phyloP scores from a whole-genome alignment of 2,329 filamentous ascomycete genomes.

The Westerdykella aurantiaca region DNA sequence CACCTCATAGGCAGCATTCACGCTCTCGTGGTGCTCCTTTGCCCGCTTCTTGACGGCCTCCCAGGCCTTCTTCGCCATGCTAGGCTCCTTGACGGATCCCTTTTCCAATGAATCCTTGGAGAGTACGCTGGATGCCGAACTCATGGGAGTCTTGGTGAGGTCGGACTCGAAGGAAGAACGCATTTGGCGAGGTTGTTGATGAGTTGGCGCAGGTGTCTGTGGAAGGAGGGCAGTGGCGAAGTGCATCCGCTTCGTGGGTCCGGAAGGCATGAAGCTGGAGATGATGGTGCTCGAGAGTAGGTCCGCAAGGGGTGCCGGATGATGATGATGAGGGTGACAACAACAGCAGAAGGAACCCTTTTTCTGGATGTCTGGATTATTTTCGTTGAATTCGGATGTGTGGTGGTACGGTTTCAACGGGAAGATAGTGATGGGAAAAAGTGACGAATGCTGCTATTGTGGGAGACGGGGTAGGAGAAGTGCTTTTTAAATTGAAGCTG shows the following conservation, averaged over 20 bases:
- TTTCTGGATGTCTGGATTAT: background rate
- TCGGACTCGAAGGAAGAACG: background rate
- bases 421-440: background rate
- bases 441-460: background rate
- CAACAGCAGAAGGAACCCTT: too few relatives aligned
- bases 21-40: constrained; percentile 22
- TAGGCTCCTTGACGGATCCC: constrained; percentile 3
- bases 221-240: background rate
- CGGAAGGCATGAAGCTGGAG: too few relatives aligned
- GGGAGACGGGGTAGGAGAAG: background rate
- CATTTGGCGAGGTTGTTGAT: background rate
- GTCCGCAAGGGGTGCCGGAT: too few relatives aligned
- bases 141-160: background rate
- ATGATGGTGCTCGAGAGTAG: too few relatives aligned
- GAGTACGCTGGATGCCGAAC: background rate
- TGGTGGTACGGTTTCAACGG: background rate
- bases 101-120: background rate
- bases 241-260: background rate
- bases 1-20: constrained; percentile 15
- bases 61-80: constrained; percentile 20
- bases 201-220: background rate
- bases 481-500: background rate
- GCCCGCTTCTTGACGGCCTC: constrained; percentile 15
- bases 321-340: too few relatives aligned
- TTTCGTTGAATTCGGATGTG: background rate